These are phyloP conservation scores for Cutaneotrichosporon sp. DNA, from an alignment of 1,284 basidiomycete species.

Conservation along the genomic window DNA sequence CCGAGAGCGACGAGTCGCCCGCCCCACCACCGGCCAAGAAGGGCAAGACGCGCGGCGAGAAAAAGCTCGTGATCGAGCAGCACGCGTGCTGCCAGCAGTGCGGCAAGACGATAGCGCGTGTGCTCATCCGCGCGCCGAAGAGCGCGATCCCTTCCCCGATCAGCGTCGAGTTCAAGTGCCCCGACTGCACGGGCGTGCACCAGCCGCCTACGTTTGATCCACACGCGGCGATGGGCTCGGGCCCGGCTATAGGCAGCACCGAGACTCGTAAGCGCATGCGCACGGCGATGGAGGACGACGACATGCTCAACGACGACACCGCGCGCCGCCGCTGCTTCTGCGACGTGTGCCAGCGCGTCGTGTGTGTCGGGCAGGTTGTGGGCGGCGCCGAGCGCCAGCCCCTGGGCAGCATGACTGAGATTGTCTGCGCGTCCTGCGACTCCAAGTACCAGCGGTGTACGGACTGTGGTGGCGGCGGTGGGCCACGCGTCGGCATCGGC, in stretches of 20 bases:
- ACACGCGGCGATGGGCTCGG: constrained; percentile 15
- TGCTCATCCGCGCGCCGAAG: constrained; percentile 45
- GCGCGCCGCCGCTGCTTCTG: constrained; percentile 34
- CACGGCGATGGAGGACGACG: constrained; percentile 45
- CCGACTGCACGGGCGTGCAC: constrained; percentile 33
- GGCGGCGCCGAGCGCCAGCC: constrained; percentile 37
- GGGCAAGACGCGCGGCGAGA: constrained; percentile 38
- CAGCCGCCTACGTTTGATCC: constrained; percentile 31
- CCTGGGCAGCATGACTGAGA: constrained; percentile 39
- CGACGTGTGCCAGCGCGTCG: constrained; percentile 51
- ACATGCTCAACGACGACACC: constrained; percentile 25
- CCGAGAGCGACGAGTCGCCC: constrained; percentile 24
- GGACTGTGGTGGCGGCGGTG: constrained; percentile 53
- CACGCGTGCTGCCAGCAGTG: constrained; percentile 34
- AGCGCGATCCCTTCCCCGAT: constrained; percentile 41
- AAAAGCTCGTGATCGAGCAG: constrained; percentile 45
- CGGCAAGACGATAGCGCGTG: constrained; percentile 32
- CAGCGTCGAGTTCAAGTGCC: constrained; percentile 33
- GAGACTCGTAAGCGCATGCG: constrained; percentile 49
- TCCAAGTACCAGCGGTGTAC: constrained; percentile 44
- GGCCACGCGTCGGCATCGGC: constrained; percentile 53
- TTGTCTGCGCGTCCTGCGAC: constrained; percentile 46
- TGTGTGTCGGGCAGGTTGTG: constrained; percentile 38
- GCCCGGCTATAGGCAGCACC: constrained; percentile 33
- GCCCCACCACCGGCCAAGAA: constrained; percentile 29